Conservation (phyloP, 1,139 yeast genomes). For the Zygoascus meyerae region DNA sequence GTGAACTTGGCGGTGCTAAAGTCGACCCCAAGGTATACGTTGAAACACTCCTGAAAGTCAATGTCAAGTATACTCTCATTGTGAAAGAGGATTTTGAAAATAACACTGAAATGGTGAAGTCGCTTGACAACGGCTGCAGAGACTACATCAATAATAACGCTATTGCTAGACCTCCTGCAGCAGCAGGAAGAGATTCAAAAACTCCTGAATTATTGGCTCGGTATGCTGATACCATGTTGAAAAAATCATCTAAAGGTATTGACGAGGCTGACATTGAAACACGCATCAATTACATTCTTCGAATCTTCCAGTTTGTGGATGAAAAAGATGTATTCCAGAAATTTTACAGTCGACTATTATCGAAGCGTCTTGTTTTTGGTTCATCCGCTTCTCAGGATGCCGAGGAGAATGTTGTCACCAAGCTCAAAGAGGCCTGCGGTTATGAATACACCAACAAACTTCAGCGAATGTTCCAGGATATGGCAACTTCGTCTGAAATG, state of each 20-base stretch:
- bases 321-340: slow-evolving; percentile 96
- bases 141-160: slow-evolving; percentile 76
- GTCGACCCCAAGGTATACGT: slow-evolving; percentile 78
- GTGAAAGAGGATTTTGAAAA: slow-evolving; percentile 66
- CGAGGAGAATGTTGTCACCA: slow-evolving; percentile 81
- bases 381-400: slow-evolving; percentile 77
- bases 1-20: slow-evolving; percentile 37
- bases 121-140: slow-evolving; percentile 86
- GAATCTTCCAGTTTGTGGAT: slow-evolving; percentile 77
- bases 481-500: slow-evolving; percentile 78
- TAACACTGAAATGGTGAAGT: slow-evolving; percentile 75
- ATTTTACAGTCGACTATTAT: slow-evolving; percentile 82
- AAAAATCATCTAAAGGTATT: slow-evolving; percentile 64
- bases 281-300: slow-evolving; percentile 71
- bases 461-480: slow-evolving; percentile 95
- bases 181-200: slow-evolving; percentile 49
- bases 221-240: slow-evolving; percentile 79
- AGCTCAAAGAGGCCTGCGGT: slow-evolving; percentile 85
- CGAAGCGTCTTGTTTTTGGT: slow-evolving; percentile 81
- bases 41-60: slow-evolving; percentile 66
- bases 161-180: slow-evolving; percentile 58
- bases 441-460: slow-evolving; percentile 89
- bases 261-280: slow-evolving; percentile 66
- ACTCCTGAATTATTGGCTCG: slow-evolving; percentile 91
- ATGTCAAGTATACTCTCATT: slow-evolving; percentile 59